Conservation (phyloP, 1,139 yeast genomes). For the Pichia sp. region DNA sequence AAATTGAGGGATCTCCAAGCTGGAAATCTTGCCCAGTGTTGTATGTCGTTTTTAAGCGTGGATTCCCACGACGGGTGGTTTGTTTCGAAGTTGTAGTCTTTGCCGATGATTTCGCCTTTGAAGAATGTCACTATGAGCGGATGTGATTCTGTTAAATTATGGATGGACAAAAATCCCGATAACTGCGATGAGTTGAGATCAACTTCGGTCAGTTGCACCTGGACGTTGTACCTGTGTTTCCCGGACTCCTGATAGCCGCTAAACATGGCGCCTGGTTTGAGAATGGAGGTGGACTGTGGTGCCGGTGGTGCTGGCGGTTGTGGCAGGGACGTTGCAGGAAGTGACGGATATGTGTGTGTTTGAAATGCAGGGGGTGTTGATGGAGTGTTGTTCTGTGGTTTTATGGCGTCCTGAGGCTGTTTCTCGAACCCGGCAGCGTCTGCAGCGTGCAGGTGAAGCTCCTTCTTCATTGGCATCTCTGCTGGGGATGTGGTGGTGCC, state of each 20-base stretch:
- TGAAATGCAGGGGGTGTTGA: too few relatives aligned
- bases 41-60: slow-evolving; percentile 64
- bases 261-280: slow-evolving; percentile 64
- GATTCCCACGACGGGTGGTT: slow-evolving; percentile 57
- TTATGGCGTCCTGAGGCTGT: too few relatives aligned
- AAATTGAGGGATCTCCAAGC: slow-evolving; percentile 47
- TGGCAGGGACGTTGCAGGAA: background rate
- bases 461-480: too few relatives aligned
- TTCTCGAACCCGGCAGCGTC: too few relatives aligned
- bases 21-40: slow-evolving; percentile 83
- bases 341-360: background rate
- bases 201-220: slow-evolving; percentile 69
- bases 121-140: slow-evolving; percentile 85
- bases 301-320: background rate
- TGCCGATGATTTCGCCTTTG: slow-evolving; percentile 81
- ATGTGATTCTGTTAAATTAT: slow-evolving; percentile 73
- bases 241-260: slow-evolving; percentile 78
- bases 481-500: too few relatives aligned
- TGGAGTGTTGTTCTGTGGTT: too few relatives aligned
- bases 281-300: slow-evolving; percentile 33
- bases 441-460: too few relatives aligned
- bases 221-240: slow-evolving; percentile 60
- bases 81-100: slow-evolving; percentile 48
- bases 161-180: slow-evolving; percentile 77
- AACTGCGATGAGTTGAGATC: slow-evolving; percentile 60